Conservation (phyloP, 306 rosid genomes). For the Vigna reflexopilosa region DNA sequence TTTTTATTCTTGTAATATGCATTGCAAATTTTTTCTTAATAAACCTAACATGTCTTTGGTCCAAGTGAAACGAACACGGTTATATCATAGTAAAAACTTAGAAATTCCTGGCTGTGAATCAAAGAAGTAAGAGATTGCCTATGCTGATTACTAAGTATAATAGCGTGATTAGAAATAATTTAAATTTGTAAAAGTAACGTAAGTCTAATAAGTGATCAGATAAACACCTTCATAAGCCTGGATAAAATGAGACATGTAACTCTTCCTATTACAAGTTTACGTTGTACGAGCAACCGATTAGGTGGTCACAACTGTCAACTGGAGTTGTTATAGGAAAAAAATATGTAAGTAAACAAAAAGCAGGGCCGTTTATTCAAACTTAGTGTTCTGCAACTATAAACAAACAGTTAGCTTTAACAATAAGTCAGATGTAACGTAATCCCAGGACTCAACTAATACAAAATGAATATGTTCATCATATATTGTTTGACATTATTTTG, state of each 20-base stretch:
- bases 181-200: too few species aligned
- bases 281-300: not conserved
- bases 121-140: too few species aligned
- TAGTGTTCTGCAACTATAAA: not conserved
- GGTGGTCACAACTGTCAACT: constrained; percentile 6
- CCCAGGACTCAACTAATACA: constrained; percentile 11
- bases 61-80: constrained; percentile 10
- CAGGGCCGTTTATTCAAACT: not conserved
- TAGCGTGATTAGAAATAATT: too few species aligned
- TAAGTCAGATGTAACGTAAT: constrained; percentile 9
- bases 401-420: not conserved
- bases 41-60: constrained; percentile 21
- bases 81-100: not conserved
- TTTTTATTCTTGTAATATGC: constrained; percentile 23
- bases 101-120: too few species aligned
- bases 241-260: not conserved
- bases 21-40: constrained; percentile 2
- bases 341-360: not conserved
- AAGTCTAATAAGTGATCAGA: too few species aligned
- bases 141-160: too few species aligned
- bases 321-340: not conserved
- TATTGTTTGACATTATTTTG: constrained; percentile 40
- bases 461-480: constrained; percentile 20
- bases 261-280: constrained; percentile 6
- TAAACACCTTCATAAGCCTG: too few species aligned